Evolutionary conservation across 768 basidiomycete species (phyloP).

Genomic region (Pleurotus sapidus): DNA sequence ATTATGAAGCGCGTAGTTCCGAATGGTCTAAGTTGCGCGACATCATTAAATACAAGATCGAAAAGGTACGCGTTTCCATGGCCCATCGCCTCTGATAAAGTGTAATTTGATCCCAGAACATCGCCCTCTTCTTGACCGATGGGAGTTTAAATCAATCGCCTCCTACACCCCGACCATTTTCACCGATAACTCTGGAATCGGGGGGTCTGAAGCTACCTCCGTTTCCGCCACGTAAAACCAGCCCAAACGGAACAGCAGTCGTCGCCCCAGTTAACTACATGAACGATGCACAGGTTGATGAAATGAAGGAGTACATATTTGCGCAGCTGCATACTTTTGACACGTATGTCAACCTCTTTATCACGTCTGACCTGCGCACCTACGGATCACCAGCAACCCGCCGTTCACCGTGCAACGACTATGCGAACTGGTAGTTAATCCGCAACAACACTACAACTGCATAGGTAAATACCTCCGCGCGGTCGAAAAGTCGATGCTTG

Average conservation of each 20-base stretch:
- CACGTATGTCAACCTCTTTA: slow-evolving; percentile 41
- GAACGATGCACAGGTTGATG: slow-evolving; percentile 57
- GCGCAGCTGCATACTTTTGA: slow-evolving; percentile 73
- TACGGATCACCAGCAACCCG: slow-evolving; percentile 37
- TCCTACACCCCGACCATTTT: slow-evolving; percentile 36
- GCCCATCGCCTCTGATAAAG: background rate
- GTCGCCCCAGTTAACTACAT: slow-evolving; percentile 58
- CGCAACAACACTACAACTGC: slow-evolving; percentile 68
- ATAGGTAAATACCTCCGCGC: slow-evolving; percentile 89
- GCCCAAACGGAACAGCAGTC: slow-evolving; percentile 27
- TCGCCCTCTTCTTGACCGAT: slow-evolving; percentile 43
- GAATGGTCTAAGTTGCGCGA: slow-evolving; percentile 72
- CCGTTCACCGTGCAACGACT: slow-evolving; percentile 92
- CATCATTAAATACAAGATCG: slow-evolving; percentile 69
- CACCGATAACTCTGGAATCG: slow-evolving; percentile 37
- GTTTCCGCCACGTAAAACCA: slow-evolving; percentile 60
- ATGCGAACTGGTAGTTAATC: slow-evolving; percentile 74
- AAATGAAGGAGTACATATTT: slow-evolving; percentile 54
- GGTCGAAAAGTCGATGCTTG: slow-evolving; percentile 76
- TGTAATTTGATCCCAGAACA: slow-evolving; percentile 36
- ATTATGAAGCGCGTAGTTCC: slow-evolving; percentile 34
- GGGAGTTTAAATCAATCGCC: slow-evolving; percentile 23
- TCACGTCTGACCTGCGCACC: background rate
- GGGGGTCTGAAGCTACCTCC: slow-evolving; percentile 73
- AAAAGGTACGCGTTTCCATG: slow-evolving; percentile 44